Conservation (phyloP, 305 asterid genomes). For the Fraxinus sp. region DNA sequence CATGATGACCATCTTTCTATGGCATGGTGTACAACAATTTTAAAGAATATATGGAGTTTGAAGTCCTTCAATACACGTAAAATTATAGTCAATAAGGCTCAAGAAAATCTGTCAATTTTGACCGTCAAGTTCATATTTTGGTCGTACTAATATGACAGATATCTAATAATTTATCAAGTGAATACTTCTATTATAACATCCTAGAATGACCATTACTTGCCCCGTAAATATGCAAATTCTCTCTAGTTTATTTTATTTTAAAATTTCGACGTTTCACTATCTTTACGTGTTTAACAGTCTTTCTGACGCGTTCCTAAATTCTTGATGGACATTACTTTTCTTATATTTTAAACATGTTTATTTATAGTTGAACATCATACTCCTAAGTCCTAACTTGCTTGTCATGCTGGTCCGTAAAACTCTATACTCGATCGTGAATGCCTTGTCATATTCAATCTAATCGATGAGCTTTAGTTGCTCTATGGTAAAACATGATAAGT, state of each 20-base stretch:
- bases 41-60: background rate
- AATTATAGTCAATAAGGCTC: background rate
- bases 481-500: background rate
- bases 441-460: background rate
- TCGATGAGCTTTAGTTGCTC: background rate
- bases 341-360: background rate
- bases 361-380: background rate
- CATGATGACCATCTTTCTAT: background rate
- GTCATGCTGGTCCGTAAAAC: background rate
- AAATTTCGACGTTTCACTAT: background rate
- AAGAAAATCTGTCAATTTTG: background rate
- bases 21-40: background rate
- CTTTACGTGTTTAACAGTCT: background rate
- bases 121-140: background rate
- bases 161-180: background rate
- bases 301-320: background rate
- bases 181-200: background rate
- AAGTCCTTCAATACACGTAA: background rate
- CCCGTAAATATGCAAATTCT: background rate
- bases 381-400: background rate
- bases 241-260: background rate
- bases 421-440: background rate
- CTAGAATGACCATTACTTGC: background rate
- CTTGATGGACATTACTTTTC: background rate
- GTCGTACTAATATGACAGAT: background rate